phyloP scores from a whole-genome alignment of 169 alveolate species.

The Ichthyophthirius multifiliis region DNA sequence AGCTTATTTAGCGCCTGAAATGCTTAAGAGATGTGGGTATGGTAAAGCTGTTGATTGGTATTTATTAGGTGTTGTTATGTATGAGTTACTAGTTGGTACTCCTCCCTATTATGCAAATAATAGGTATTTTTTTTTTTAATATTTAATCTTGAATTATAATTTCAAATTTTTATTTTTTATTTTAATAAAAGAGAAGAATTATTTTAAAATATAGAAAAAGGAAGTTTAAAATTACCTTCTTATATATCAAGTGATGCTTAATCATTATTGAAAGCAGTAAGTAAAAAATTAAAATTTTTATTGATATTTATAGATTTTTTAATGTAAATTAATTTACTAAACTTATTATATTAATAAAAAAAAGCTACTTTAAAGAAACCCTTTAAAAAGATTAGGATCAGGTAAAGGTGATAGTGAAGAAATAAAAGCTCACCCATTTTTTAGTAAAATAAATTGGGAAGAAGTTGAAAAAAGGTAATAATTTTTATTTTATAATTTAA shows the following conservation, averaged over 20 bases:
- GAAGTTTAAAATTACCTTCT: constrained; percentile 60
- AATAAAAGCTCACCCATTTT: constrained; percentile 72
- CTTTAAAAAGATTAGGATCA: constrained; percentile 69
- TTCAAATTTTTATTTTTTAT: no score
- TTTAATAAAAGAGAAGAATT: constrained; percentile 47
- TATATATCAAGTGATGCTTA: constrained; percentile 48
- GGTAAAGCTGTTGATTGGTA: constrained; percentile 89
- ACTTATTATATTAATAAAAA: not conserved
- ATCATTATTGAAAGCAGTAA: constrained; percentile 53
- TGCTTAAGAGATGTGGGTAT: constrained; percentile 86
- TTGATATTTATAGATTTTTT: not conserved
- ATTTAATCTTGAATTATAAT: not conserved
- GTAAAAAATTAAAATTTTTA: not conserved
- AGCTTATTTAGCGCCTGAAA: constrained; percentile 91
- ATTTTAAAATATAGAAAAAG: constrained; percentile 68
- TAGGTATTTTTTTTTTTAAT: not conserved
- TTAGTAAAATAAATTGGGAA: constrained; percentile 74
- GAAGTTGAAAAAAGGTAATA: constrained; percentile 40
- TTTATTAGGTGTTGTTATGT: constrained; percentile 83
- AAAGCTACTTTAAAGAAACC: constrained; percentile 63
- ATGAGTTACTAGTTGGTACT: constrained; percentile 86
- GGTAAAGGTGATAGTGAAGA: constrained; percentile 65
- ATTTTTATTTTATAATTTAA: not conserved
- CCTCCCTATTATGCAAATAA: constrained; percentile 80
- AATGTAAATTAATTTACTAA: not conserved